These are phyloP conservation scores for Trebouxiophyceae sp. DNA, from an alignment of 163 green algal genomes.

Conservation along the genomic window DNA sequence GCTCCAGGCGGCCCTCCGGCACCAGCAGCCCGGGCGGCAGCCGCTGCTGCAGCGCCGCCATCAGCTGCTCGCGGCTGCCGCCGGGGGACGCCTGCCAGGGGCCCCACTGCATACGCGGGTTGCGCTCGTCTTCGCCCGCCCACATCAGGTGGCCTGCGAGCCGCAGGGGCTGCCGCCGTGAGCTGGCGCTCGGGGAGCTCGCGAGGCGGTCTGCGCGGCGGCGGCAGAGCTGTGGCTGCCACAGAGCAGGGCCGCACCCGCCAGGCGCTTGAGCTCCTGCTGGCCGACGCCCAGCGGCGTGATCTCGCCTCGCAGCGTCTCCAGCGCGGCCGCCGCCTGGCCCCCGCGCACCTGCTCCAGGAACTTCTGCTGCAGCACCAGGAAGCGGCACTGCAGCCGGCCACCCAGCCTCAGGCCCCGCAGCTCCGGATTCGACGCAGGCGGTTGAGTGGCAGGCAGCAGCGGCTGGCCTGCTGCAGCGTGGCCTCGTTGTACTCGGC, in stretches of 20 bases:
- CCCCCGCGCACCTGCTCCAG: conserved; percentile 40
- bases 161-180: too few species aligned
- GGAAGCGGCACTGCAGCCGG: conserved; percentile 41
- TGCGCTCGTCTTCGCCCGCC: too few species aligned
- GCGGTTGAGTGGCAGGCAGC: not conserved
- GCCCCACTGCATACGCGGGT: too few species aligned
- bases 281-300: conserved; percentile 50
- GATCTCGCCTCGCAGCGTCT: conserved; percentile 60
- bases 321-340: conserved; percentile 39
- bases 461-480: too few species aligned
- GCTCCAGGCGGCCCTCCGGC: conserved; percentile 68
- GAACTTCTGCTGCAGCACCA: conserved; percentile 79
- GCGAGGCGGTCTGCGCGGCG: too few species aligned
- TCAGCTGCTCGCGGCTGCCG: too few species aligned
- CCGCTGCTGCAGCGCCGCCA: conserved; percentile 51
- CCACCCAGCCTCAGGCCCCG: too few species aligned
- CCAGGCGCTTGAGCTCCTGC: conserved; percentile 48
- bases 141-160: too few species aligned
- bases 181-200: too few species aligned
- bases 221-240: too few species aligned
- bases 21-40: conserved; percentile 62
- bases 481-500: conserved; percentile 4
- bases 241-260: conserved; percentile 15
- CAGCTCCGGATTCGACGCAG: not conserved
- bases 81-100: too few species aligned